Base-by-base conservation (phyloP, 257 asterid species). In the Verbena officinalis region DNA sequence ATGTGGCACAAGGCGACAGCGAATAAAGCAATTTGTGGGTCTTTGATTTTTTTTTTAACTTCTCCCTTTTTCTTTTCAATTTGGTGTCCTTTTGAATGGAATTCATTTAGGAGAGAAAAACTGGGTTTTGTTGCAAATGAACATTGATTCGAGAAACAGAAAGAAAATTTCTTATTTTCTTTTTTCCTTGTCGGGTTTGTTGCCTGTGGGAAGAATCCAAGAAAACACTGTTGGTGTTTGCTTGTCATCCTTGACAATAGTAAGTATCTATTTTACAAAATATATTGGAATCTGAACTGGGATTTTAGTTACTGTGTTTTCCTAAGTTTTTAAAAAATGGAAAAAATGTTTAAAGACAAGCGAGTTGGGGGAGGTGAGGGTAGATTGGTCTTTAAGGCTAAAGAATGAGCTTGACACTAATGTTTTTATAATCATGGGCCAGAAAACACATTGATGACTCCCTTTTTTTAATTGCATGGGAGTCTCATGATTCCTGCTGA, bases 401-500 rank as follows among this genome's bases (percentile, higher is more conserved):
- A 63, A 61, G 73, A 75, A 73, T 40, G 80, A 74, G 69, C 39
- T 79, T 75, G 80, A 55, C 80, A 73, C 72, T 65, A 66, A 43
- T 53, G 56, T 61, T 76, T 77, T 72, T 79, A 39, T 73, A 74
- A 81, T 82, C 74, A 81, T 66, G 79, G 63, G 71, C 73, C 76
- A 64, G 81, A 76, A n/a, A 72, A 68, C 83, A 75, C 69, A 63
- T 51, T 79, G 81, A 78, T 83, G 73, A 68, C 62, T 27, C 55
- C 69, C 69, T 72, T 67, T 67, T 30, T 53, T 71, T 64, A 50
- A 75, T 66, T 63, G 78, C 72, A 66, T 68, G 79, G 64, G 64
- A 72, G 77, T 52, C 59, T 73, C 69, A 82, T 82, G 84, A 79
- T 68, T 71, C 73, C 62, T 72, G 79, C 72, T 58, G 66, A 74